Evolutionary conservation across 192 early-diverging fungal genomes (phyloP).

Genomic region (Mycoemilia scoparia): DNA sequence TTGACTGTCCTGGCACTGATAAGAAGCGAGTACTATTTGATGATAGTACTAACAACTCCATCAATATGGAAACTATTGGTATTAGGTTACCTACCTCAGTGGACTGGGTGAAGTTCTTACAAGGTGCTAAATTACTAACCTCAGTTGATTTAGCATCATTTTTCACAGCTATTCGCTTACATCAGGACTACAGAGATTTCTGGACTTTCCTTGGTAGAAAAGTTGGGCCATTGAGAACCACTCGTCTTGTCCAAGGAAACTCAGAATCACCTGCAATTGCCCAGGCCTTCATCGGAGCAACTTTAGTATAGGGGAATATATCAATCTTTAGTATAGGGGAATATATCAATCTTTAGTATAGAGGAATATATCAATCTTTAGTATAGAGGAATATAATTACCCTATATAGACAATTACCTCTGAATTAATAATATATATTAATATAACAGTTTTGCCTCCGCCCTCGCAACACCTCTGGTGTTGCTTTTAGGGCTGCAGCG

Average conservation of each 20-base stretch:
- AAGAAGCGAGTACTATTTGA: conserved; percentile 7
- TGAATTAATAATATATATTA: too few relatives aligned
- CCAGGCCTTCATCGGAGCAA: too few relatives aligned
- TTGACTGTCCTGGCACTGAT: too few relatives aligned
- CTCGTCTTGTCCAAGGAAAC: conserved; percentile 10
- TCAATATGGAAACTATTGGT: conserved; percentile 8
- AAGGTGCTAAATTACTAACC: neutral
- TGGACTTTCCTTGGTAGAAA: conserved; percentile 1
- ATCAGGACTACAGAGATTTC: conserved; percentile 1
- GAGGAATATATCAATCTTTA: too few relatives aligned
- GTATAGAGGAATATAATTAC: too few relatives aligned
- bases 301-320: too few relatives aligned
- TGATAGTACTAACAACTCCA: conserved; percentile 2
- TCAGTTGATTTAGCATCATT: conserved; percentile 1
- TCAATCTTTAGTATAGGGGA: too few relatives aligned
- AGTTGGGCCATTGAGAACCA: neutral
- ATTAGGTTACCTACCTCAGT: conserved; percentile 2
- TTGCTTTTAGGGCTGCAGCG: too few relatives aligned
- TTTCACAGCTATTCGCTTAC: conserved; percentile 1
- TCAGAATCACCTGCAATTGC: conserved; percentile 7
- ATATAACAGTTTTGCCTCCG: too few relatives aligned
- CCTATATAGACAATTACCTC: too few relatives aligned
- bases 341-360: too few relatives aligned
- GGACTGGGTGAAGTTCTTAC: conserved; percentile 1
- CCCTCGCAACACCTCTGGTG: too few relatives aligned